A percentile compares a stretch with the other conserved stretches of the same genome.
These are phyloP conservation scores for Phytopythium delawarense DNA, from an alignment of 352 stramenopile genomes.

Conservation along the genomic window DNA sequence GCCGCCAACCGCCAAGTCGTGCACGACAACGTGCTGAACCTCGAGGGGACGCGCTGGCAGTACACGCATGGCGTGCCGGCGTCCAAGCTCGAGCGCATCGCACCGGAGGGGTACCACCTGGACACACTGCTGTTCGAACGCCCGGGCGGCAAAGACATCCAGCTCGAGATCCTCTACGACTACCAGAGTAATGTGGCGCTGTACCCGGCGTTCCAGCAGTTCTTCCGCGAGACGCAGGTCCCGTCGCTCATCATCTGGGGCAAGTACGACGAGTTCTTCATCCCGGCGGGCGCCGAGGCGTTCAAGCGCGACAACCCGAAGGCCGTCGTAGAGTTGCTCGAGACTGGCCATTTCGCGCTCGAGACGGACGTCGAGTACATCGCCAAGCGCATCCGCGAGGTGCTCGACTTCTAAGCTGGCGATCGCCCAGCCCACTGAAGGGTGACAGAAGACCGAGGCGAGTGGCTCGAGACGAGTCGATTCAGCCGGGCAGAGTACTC, in stretches of 20 bases:
- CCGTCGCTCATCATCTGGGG: constrained; percentile 6
- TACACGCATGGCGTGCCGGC: constrained; percentile 4
- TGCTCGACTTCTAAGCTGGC: not conserved
- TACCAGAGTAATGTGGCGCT: constrained; percentile 2
- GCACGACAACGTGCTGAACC: constrained; percentile 2
- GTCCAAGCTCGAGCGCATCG: constrained; percentile 3
- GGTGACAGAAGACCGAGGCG: not conserved
- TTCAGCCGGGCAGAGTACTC: too few relatives aligned
- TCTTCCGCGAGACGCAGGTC: constrained; percentile 3
- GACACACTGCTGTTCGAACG: constrained; percentile 6
- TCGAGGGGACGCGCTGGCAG: constrained; percentile 4
- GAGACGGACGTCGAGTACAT: constrained; percentile 6
- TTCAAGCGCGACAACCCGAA: constrained; percentile 5
- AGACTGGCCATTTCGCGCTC: constrained; percentile 4
- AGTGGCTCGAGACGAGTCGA: too few relatives aligned
- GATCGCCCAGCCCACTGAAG: not conserved
- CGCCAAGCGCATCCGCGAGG: constrained; percentile 6
- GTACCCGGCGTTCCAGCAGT: constrained; percentile 1
- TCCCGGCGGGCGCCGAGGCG: not conserved
- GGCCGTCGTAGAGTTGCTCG: constrained; percentile 2
- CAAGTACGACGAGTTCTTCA: constrained; percentile 4
- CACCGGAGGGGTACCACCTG: constrained; percentile 1
- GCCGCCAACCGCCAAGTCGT: constrained; percentile 1
- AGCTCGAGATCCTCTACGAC: constrained; percentile 6
- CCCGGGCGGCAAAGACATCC: constrained; percentile 4